Evolutionary conservation across 495 filamentous ascomycete species (phyloP).

Genomic region (Aspergillus cavernicola): DNA sequence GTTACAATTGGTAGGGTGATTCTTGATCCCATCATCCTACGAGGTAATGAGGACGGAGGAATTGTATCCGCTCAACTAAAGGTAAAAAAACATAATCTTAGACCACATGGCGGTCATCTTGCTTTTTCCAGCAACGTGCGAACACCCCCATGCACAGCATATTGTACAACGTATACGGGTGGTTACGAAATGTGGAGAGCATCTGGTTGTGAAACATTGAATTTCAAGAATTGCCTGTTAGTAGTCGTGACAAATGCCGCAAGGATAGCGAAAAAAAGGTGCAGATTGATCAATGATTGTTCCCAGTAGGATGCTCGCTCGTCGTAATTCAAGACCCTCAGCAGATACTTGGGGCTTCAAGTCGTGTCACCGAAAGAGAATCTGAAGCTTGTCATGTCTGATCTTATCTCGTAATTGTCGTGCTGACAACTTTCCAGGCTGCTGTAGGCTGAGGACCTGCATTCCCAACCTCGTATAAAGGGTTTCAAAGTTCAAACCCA

Average conservation of each 20-base stretch:
- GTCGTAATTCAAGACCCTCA: background rate
- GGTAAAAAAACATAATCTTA: too few species aligned
- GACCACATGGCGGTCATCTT: conserved; percentile 3
- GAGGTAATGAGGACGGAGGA: background rate
- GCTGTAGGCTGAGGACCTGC: background rate
- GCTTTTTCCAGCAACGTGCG: conserved; percentile 7
- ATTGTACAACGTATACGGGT: background rate
- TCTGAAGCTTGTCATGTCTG: background rate
- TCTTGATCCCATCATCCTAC: background rate
- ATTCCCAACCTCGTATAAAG: background rate
- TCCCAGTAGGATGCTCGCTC: background rate
- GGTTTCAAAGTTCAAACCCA: background rate
- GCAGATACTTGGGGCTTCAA: background rate
- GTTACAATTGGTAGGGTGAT: background rate
- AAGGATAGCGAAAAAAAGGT: background rate
- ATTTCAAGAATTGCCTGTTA: background rate
- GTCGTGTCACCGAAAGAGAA: background rate
- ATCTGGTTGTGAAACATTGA: background rate
- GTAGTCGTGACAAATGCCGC: background rate
- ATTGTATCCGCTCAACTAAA: background rate
- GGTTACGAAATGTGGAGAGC: background rate
- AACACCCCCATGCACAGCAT: conserved; percentile 1
- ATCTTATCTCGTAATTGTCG: background rate
- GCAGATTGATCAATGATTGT: background rate
- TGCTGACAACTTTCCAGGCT: background rate